Base-by-base conservation (phyloP, 2,329 filamentous ascomycete species). In the Cercospora sp. region DNA sequence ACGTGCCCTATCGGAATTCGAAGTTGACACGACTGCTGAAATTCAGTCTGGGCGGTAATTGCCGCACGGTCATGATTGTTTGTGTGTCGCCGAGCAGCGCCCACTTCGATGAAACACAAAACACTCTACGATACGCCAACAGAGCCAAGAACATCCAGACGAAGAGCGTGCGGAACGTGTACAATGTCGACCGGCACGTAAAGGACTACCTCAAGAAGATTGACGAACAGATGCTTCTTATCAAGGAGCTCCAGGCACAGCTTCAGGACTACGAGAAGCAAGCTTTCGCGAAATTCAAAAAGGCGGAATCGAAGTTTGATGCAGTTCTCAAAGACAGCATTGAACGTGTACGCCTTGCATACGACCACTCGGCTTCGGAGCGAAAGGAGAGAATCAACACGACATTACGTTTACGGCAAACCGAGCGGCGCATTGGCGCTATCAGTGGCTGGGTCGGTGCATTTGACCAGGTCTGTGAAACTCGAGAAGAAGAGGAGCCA, bases 161-260 rank as follows among this genome's bases (percentile, higher is more conserved):
- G 67, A 99, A 99, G 85, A 93, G 97, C 66, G 97, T 95, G n/a
- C 90, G 94, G 76, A 99, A 99, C 77, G 94, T 98, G 26, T 99
- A 96, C 83, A 99, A 99, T 79, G 95, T 99, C 71, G 97, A 99
- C 79, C 91, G 95, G 69, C 95, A 99, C 81, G 95, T 99, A 76
- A 99, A 99, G 83, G 95, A 99, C 80, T 99, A 97, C 81, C 82
- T 99, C 78, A 95, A 97, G 83, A 98, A 98, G 86, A 99, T 99
- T 75, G 94, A 99, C 77, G 95, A 99, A 81, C 94, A 99, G 79
- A 94, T 97, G 86, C 90, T 89, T n/a, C 81, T 97, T 76, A 99
- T 99, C 79, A 97, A 96, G 74, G 94, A 98, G 78, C 87, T 99
- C 65, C 93, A 95, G 81, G 91, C 91, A 28, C 92, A 97, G 79